These are phyloP conservation scores for Talaromyces sp. DNA, from an alignment of 2,329 filamentous ascomycete species.

Conservation along the genomic window DNA sequence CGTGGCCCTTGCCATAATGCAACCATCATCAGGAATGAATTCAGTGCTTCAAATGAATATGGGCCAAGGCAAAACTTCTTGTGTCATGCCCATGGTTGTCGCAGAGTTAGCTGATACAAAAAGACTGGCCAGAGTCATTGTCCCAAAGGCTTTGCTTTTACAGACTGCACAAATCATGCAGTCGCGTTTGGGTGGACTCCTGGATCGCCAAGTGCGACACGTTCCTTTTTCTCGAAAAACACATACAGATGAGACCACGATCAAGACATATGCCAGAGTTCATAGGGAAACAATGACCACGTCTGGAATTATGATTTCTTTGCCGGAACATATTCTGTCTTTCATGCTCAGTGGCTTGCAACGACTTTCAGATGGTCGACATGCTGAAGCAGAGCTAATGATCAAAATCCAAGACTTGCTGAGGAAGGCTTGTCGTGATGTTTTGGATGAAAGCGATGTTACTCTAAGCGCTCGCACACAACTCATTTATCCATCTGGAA, in stretches of 20 bases:
- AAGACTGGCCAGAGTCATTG: conserved; percentile 52
- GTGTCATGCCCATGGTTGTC: conserved; percentile 63
- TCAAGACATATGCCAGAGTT: conserved; percentile 30
- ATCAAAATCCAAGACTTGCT: neutral
- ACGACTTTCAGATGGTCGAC: conserved; percentile 34
- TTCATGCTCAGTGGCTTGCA: conserved; percentile 60
- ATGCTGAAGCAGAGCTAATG: neutral
- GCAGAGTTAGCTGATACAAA: conserved; percentile 47
- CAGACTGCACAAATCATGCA: conserved; percentile 57
- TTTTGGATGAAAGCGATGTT: neutral
- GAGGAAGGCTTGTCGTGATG: neutral
- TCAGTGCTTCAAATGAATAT: conserved; percentile 63
- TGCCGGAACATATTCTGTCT: conserved; percentile 61
- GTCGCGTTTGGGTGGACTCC: conserved; percentile 50
- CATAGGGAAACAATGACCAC: conserved; percentile 40
- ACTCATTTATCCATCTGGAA: neutral
- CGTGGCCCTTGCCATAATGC: conserved; percentile 57
- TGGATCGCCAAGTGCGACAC: conserved; percentile 50
- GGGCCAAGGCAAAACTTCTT: conserved; percentile 60
- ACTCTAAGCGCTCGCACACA: neutral
- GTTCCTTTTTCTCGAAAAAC: conserved; percentile 56
- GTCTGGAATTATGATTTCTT: conserved; percentile 53
- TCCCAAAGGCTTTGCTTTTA: conserved; percentile 55
- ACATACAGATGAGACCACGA: conserved; percentile 20
- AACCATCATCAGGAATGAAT: conserved; percentile 47